Conservation (phyloP, 2,329 filamentous ascomycete genomes). For the Penicillium polonicum region DNA sequence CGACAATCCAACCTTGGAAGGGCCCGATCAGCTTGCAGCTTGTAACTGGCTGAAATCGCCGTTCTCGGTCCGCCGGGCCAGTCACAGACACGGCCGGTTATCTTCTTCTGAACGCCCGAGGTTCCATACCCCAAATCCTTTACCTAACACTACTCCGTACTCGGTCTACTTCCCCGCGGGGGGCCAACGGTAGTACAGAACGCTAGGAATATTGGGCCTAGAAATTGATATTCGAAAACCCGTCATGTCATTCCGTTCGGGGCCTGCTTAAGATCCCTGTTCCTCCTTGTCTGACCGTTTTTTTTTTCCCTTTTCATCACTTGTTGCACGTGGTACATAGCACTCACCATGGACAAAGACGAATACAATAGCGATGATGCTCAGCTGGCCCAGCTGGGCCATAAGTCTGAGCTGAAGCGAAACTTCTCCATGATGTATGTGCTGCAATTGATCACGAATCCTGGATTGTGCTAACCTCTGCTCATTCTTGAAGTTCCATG, state of each 20-base stretch:
- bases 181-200: conserved; percentile 9
- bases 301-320: conserved; percentile 3
- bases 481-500: conserved; percentile 48
- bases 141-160: conserved; percentile 22
- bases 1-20: background rate
- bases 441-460: background rate
- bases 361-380: conserved; percentile 44
- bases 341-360: conserved; percentile 16
- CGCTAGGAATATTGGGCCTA: background rate
- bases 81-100: conserved; percentile 13
- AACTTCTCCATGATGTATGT: conserved; percentile 55
- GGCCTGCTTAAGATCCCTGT: conserved; percentile 2
- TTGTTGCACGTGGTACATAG: conserved; percentile 4
- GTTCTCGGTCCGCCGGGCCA: conserved; percentile 14
- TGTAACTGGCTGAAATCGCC: conserved; percentile 16
- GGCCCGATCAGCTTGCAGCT: background rate
- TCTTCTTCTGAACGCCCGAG: conserved; percentile 1
- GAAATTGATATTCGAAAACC: conserved; percentile 18
- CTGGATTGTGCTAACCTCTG: conserved; percentile 10
- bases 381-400: conserved; percentile 56
- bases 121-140: conserved; percentile 22
- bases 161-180: conserved; percentile 14
- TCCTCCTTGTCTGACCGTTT: background rate
- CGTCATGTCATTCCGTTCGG: conserved; percentile 11
- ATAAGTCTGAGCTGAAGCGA: conserved; percentile 58